Evolutionary conservation across 192 early-diverging fungal genomes (phyloP).

Genomic region (Entomortierella parvispora): DNA sequence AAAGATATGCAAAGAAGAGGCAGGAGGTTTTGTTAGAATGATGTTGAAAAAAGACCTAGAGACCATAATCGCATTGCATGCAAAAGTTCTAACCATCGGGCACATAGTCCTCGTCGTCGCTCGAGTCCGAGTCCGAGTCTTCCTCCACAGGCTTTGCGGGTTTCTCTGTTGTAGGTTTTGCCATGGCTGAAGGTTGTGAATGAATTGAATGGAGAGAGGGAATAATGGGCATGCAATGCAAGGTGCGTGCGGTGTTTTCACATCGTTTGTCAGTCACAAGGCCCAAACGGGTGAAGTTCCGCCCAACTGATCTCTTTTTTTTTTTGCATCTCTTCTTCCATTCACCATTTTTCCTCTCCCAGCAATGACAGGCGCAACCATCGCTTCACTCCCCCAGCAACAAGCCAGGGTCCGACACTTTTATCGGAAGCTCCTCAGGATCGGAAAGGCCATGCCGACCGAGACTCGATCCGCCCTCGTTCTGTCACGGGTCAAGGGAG

Average conservation of each 20-base stretch:
- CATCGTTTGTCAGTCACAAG: neutral
- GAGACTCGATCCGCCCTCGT: slow-evolving; percentile 44
- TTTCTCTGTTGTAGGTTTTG: slow-evolving; percentile 25
- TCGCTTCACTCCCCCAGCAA: neutral
- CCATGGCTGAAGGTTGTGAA: slow-evolving; percentile 4
- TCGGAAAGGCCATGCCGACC: slow-evolving; percentile 49
- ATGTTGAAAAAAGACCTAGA: neutral
- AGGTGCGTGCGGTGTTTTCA: no score
- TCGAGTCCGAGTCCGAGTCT: slow-evolving; percentile 43
- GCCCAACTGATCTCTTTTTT: neutral
- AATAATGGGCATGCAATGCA: neutral
- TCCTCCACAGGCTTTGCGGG: slow-evolving; percentile 12
- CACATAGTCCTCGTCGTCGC: slow-evolving; percentile 47
- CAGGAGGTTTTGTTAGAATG: neutral
- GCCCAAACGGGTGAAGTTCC: no score
- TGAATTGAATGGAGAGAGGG: no score
- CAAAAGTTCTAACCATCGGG: slow-evolving; percentile 35
- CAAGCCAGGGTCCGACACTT: slow-evolving; percentile 21
- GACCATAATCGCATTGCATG: neutral
- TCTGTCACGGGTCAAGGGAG: slow-evolving; percentile 38
- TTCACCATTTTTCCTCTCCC: no score
- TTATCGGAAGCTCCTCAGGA: slow-evolving; percentile 29
- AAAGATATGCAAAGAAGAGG: neutral
- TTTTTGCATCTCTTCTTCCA: neutral
- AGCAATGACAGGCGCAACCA: slow-evolving; percentile 15